Percentiles rank a stretch among this genome's conserved stretches.
phyloP scores from a whole-genome alignment of 78 protist genomes.

The Dictyostelium brefeldianum region DNA sequence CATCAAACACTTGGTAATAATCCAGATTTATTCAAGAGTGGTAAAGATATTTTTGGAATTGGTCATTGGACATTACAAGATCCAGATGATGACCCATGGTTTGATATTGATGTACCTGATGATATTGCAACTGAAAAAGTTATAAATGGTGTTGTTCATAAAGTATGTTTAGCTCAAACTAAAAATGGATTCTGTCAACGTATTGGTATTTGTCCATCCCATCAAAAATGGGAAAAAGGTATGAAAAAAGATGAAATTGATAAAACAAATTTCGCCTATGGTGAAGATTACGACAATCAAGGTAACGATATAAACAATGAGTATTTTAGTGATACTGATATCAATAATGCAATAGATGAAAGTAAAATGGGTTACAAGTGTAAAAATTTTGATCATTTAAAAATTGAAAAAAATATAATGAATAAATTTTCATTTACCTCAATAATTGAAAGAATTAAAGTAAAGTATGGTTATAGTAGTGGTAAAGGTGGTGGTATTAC shows the following conservation, averaged over 20 bases:
- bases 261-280: neutral
- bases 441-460: neutral
- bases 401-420: neutral
- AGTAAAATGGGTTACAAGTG: neutral
- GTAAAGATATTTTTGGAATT: neutral
- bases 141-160: neutral
- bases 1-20: neutral
- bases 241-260: neutral
- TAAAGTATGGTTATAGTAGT: neutral
- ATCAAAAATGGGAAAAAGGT: neutral
- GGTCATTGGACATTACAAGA: neutral
- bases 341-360: neutral
- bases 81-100: neutral
- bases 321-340: neutral
- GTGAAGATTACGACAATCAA: neutral
- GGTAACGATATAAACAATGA: neutral
- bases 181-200: neutral
- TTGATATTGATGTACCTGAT: neutral
- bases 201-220: neutral
- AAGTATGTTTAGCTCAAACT: neutral
- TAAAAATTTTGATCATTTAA: neutral
- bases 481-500: too few species aligned
- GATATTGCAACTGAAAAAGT: neutral
- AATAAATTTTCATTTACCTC: neutral
- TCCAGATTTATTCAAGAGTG: neutral